Evolutionary conservation across 768 basidiomycete genomes (phyloP).

Genomic region (Kwoniella sp.): DNA sequence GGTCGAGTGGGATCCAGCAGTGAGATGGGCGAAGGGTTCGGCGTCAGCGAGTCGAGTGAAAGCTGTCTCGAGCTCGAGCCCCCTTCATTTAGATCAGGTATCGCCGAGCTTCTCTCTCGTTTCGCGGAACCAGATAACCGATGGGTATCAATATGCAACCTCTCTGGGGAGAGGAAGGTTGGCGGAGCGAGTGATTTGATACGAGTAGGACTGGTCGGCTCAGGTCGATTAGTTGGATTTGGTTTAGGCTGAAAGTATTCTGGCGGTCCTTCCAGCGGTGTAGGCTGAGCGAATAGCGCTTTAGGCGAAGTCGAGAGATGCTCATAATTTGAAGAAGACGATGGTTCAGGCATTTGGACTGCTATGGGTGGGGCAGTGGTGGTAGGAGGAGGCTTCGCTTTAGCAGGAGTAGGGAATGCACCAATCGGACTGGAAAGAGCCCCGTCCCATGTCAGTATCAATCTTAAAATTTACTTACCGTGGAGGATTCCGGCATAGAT

Average conservation of each 20-base stretch:
- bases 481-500: no score
- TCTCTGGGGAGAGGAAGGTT: conserved; percentile 18
- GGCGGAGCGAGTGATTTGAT: neutral
- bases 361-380: conserved; percentile 8
- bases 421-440: conserved; percentile 2
- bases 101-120: conserved; percentile 12
- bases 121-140: conserved; percentile 13
- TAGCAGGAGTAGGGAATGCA: conserved; percentile 8
- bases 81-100: conserved; percentile 6
- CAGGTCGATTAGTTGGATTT: neutral
- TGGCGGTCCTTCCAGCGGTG: conserved; percentile 22
- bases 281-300: conserved; percentile 25
- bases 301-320: conserved; percentile 18
- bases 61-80: conserved; percentile 11
- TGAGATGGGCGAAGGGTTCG: conserved; percentile 18
- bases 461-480: no score
- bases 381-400: neutral
- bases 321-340: conserved; percentile 5
- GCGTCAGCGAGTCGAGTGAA: conserved; percentile 21
- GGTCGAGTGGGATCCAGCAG: conserved; percentile 12
- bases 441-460: neutral
- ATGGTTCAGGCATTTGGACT: neutral
- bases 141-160: conserved; percentile 5
- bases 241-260: conserved; percentile 24
- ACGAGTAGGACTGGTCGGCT: conserved; percentile 10